phyloP scores from a whole-genome alignment of 345 rosid genomes.

The Mallotus nudiflorus region DNA sequence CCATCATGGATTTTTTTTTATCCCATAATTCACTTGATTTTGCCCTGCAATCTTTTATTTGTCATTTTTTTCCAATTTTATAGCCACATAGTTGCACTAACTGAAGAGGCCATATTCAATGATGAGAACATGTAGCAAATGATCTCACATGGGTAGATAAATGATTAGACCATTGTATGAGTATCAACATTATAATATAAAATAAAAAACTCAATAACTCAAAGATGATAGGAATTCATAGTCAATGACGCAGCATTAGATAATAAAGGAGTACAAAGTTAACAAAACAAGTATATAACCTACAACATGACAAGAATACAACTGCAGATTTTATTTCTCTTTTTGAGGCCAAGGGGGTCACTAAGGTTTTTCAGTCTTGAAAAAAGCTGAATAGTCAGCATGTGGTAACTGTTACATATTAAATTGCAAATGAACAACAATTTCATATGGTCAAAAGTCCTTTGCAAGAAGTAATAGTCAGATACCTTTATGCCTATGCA shows the following conservation, averaged over 20 bases:
- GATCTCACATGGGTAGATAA: neutral
- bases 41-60: neutral
- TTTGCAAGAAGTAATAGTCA: constrained; percentile 1
- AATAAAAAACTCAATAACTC: neutral
- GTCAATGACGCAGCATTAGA: neutral
- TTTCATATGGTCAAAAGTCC: neutral
- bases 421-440: constrained; percentile 1
- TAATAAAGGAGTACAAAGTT: neutral
- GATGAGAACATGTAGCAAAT: neutral
- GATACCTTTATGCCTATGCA: constrained; percentile 82
- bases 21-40: too few species aligned
- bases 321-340: neutral
- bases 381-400: neutral
- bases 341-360: neutral
- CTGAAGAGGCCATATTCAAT: neutral
- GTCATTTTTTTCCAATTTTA: neutral
- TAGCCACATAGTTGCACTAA: neutral
- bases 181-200: neutral
- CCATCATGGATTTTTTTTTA: too few species aligned
- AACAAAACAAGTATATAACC: neutral
- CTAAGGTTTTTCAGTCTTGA: constrained; percentile 4
- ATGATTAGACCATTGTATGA: neutral
- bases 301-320: neutral
- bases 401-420: neutral
- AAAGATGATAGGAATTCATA: neutral